phyloP scores from a whole-genome alignment of 2,329 filamentous ascomycete species.

The Fusarium anguioides region DNA sequence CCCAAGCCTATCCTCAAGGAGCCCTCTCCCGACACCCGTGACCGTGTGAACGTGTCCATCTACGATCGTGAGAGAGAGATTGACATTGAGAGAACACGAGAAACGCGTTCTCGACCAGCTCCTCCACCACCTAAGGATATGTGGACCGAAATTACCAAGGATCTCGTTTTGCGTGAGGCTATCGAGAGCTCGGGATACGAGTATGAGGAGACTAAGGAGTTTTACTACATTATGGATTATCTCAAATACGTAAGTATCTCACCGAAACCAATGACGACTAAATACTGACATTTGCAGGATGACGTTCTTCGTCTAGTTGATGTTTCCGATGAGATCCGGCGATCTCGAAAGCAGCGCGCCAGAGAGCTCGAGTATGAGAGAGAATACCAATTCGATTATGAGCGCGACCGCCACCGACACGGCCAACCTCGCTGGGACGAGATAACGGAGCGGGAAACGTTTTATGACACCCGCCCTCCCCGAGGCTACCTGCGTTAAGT shows the following conservation, averaged over 20 bases:
- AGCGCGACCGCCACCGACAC: constrained; percentile 54
- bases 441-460: constrained; percentile 74
- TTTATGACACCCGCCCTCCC: constrained; percentile 65
- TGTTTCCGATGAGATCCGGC: constrained; percentile 83
- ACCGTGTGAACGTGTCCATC: constrained; percentile 59
- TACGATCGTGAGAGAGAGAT: constrained; percentile 60
- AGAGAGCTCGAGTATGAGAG: constrained; percentile 70
- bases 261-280: neutral
- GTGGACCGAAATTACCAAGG: constrained; percentile 98
- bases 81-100: constrained; percentile 67
- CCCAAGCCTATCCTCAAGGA: constrained; percentile 41
- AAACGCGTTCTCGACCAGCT: constrained; percentile 55
- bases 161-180: constrained; percentile 86
- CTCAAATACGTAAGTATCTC: constrained; percentile 78
- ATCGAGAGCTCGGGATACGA: constrained; percentile 87
- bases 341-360: constrained; percentile 64
- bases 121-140: constrained; percentile 69
- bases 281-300: constrained; percentile 66
- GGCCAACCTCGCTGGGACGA: constrained; percentile 63
- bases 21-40: constrained; percentile 47
- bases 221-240: constrained; percentile 94
- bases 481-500: constrained; percentile 45
- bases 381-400: constrained; percentile 64
- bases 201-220: constrained; percentile 88
- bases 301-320: constrained; percentile 88